Percentiles rank a stretch among this genome's conserved stretches.
phyloP scores from a whole-genome alignment of 2,329 filamentous ascomycete species.

The Lojkania enalia region DNA sequence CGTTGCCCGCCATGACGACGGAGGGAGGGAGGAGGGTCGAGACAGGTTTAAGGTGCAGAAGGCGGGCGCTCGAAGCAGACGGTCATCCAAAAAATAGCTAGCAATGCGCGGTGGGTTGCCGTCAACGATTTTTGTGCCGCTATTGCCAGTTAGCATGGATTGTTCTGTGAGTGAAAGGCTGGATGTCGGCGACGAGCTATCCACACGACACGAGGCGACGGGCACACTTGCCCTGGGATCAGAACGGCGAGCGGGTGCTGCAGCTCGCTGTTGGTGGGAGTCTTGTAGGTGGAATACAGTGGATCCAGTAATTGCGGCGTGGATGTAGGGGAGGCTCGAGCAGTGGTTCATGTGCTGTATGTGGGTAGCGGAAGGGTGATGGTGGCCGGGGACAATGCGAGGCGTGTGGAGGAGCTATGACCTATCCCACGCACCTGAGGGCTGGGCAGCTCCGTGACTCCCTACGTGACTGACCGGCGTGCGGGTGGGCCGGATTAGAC shows the following conservation, averaged over 20 bases:
- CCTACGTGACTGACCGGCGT: no score
- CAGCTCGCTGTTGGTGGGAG: no score
- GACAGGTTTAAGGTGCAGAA: constrained; percentile 20
- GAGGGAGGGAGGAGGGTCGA: constrained; percentile 16
- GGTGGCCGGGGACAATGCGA: constrained; percentile 9
- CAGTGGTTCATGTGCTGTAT: constrained; percentile 18
- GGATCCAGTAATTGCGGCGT: background rate
- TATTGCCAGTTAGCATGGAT: constrained; percentile 20
- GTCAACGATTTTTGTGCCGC: constrained; percentile 12
- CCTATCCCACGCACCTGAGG: constrained; percentile 1
- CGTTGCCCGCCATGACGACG: constrained; percentile 44
- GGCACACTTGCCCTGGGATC: no score
- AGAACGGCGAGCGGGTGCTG: no score
- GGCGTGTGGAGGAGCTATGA: constrained; percentile 15
- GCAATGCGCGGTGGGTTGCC: constrained; percentile 17
- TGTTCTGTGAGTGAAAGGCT: constrained; percentile 16
- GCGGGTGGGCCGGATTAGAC: no score
- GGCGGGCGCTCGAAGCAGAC: constrained; percentile 12
- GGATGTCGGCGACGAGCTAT: constrained; percentile 10
- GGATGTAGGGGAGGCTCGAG: background rate
- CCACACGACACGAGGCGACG: constrained; percentile 21
- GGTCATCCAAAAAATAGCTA: constrained; percentile 32
- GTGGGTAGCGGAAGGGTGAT: constrained; percentile 30
- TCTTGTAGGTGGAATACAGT: background rate
- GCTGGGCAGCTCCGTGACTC: no score